These are phyloP conservation scores for Blastomyces gilchristii DNA, from an alignment of 2,329 filamentous ascomycete species.

Conservation along the genomic window DNA sequence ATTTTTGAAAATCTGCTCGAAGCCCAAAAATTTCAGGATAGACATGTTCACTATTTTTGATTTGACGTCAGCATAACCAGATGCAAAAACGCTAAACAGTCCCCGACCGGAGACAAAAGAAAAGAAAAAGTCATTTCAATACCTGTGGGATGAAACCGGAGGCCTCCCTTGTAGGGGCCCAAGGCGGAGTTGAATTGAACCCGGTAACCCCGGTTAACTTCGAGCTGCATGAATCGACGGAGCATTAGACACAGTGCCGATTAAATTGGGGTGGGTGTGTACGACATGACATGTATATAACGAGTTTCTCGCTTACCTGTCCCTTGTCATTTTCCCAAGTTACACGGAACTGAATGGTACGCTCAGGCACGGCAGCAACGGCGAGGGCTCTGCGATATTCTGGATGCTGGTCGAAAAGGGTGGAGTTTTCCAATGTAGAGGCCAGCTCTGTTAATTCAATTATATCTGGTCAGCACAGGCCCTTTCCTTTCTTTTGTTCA, in stretches of 20 bases:
- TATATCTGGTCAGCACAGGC: neutral
- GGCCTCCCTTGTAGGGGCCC: slow-evolving; percentile 95
- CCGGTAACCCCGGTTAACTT: slow-evolving; percentile 90
- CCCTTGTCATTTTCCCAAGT: slow-evolving; percentile 94
- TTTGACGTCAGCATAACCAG: neutral
- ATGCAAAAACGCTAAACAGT: slow-evolving; percentile 39
- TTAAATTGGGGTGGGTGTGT: neutral
- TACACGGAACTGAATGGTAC: slow-evolving; percentile 93
- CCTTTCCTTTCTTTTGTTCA: slow-evolving; percentile 7
- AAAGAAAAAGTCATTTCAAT: neutral
- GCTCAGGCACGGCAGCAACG: slow-evolving; percentile 84
- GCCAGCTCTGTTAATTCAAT: slow-evolving; percentile 59
- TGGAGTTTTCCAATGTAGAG: slow-evolving; percentile 87
- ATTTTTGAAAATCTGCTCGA: slow-evolving; percentile 99
- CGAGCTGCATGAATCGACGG: slow-evolving; percentile 42
- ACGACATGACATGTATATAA: neutral
- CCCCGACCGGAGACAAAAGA: no score
- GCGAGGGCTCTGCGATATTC: slow-evolving; percentile 87
- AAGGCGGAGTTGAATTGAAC: slow-evolving; percentile 98
- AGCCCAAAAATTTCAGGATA: slow-evolving; percentile 90
- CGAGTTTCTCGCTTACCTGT: slow-evolving; percentile 23
- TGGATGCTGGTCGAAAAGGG: slow-evolving; percentile 85
- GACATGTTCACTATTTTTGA: slow-evolving; percentile 43
- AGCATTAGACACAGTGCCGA: slow-evolving; percentile 8
- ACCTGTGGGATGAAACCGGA: slow-evolving; percentile 80